Evolutionary conservation across 805 yeast species (phyloP), one percentile per base, ranked within the genome.

Genomic region (Ogataea paradorogensis): DNA sequence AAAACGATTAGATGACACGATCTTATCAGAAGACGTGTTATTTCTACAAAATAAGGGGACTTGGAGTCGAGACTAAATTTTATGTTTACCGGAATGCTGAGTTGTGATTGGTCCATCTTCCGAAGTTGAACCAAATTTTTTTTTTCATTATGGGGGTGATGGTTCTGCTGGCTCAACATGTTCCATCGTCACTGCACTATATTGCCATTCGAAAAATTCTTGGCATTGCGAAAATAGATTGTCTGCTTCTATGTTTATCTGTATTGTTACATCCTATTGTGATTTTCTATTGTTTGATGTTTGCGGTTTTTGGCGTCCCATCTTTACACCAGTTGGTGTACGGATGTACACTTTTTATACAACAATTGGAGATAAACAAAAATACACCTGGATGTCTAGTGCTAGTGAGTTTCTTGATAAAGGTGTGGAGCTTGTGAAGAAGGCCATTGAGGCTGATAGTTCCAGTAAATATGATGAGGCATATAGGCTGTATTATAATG

Each of bases 391-490:
- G 6, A 59, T 59, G 63, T 55, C 62, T 9, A 53, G 55, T 34
- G 59, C 81, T 6, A 76, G 76, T 9, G 62, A 91, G 58, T 91
- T 91, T 61, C 73, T 93, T 29, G 81, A 84, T 44, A 93, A 93
- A 60, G 99, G 97, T n/a, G 89, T 93, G 16, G 96, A 89, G 47
- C 73, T 89, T 26, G 95, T 93, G 14, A 95, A 89, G 59, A 84
- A 83, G 62, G 99, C 99, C 16, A 89, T 93, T 40, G 96, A 89
- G 59, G 88, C 95, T 5, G 99, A 93, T 60, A 80, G 87, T 13
- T 89, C 89, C 16, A 82, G 91, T 37, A 74, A 82, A 49, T 91
- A 90, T 54, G 96, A 87, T 38, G 98, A 93, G 51, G 98, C 99
- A 0, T 91, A 91, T 63, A 85, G 88, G 45, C 75, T 87, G 32